phyloP scores from a whole-genome alignment of 2,329 filamentous ascomycete species.

The Juglanconis juglandina region DNA sequence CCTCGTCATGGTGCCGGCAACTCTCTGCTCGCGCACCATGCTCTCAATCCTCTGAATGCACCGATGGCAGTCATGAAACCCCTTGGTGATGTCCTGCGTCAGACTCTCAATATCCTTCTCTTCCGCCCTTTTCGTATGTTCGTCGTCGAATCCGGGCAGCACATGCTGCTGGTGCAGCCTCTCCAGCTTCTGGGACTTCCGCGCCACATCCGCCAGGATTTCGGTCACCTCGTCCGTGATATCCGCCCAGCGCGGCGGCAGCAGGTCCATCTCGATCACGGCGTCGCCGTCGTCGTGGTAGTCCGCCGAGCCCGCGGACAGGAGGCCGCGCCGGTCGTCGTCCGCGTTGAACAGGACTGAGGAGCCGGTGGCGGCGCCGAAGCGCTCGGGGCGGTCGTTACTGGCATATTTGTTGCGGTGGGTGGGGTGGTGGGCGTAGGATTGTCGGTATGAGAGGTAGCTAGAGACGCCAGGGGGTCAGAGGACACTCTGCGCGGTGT shows the following conservation, averaged over 20 bases:
- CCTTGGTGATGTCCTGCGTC: conserved; percentile 84
- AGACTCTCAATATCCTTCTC: conserved; percentile 86
- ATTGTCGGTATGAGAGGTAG: conserved; percentile 98
- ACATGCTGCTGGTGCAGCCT: conserved; percentile 96
- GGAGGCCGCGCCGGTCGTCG: conserved; percentile 68
- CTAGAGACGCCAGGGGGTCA: conserved; percentile 42
- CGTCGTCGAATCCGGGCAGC: conserved; percentile 92
- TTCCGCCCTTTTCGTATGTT: conserved; percentile 80
- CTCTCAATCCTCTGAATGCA: conserved; percentile 83
- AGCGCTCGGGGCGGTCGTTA: conserved; percentile 55
- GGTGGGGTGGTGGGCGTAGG: conserved; percentile 89
- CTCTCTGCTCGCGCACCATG: conserved; percentile 78
- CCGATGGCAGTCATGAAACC: conserved; percentile 85
- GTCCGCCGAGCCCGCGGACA: conserved; percentile 72
- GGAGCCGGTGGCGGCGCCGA: conserved; percentile 41
- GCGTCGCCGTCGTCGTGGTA: conserved; percentile 87
- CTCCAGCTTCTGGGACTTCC: conserved; percentile 80
- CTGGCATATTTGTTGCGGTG: conserved; percentile 73
- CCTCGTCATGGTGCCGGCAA: conserved; percentile 67
- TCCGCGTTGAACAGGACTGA: conserved; percentile 53
- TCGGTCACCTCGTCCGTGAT: conserved; percentile 91
- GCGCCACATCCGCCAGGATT: conserved; percentile 72
- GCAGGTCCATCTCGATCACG: conserved; percentile 95
- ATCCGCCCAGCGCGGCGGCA: conserved; percentile 94
- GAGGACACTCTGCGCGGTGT: conserved; percentile 15